phyloP scores from a whole-genome alignment of 192 early-diverging fungal genomes.

The Backusella psychrophila region DNA sequence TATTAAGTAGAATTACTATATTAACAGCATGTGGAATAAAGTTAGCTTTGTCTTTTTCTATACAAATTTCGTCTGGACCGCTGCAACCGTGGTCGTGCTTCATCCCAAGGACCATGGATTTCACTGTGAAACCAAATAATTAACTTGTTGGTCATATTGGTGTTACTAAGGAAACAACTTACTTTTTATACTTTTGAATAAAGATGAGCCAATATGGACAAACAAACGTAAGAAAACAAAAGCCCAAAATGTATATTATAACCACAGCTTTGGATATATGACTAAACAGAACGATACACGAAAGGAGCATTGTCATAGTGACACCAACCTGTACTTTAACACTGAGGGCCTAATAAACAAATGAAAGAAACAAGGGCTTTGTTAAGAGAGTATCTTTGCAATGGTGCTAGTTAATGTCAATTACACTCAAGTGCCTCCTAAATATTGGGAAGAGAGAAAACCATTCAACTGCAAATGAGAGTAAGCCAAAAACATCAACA shows the following conservation, averaged over 20 bases:
- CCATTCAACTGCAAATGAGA: slow-evolving; percentile 85
- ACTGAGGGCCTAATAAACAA: slow-evolving; percentile 7
- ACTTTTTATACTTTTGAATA: slow-evolving; percentile 97
- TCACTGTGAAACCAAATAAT: slow-evolving; percentile 54
- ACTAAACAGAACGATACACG: slow-evolving; percentile 62
- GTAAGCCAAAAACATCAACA: slow-evolving; percentile 82
- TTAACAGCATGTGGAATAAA: not conserved
- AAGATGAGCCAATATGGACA: slow-evolving; percentile 91
- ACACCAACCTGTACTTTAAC: slow-evolving; percentile 42
- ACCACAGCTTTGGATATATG: slow-evolving; percentile 69
- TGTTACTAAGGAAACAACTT: slow-evolving; percentile 23
- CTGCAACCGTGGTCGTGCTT: slow-evolving; percentile 76
- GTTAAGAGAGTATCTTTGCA: not conserved
- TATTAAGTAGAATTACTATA: not conserved
- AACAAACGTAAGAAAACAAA: slow-evolving; percentile 79
- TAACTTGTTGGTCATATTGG: slow-evolving; percentile 8
- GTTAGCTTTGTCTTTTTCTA: slow-evolving; percentile 14
- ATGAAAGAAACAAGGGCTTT: not conserved
- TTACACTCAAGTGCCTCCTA: slow-evolving; percentile 72
- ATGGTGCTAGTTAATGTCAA: not conserved
- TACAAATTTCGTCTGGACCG: slow-evolving; percentile 29
- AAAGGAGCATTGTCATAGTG: slow-evolving; percentile 57
- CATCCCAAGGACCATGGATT: slow-evolving; percentile 98
- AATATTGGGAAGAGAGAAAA: slow-evolving; percentile 97
- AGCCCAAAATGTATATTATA: slow-evolving; percentile 62